A percentile compares a stretch with the other conserved stretches of the same genome.
These are phyloP conservation scores for Gracilaria gracilis DNA, from an alignment of 23 red algal genomes.

Conservation along the genomic window DNA sequence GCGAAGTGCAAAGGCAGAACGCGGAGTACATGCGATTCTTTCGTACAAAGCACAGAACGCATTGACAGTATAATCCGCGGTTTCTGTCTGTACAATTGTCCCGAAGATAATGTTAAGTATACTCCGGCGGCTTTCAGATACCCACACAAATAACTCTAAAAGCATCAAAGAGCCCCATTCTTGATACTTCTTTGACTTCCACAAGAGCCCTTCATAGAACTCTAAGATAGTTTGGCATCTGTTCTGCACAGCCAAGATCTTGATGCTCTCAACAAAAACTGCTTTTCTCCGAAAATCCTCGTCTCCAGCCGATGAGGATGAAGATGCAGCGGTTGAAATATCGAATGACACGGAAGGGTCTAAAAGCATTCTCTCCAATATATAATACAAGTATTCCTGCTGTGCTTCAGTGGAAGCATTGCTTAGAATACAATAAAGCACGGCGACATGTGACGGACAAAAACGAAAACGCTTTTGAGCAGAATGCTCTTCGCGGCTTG, in stretches of 20 bases:
- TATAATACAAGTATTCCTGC: conserved; percentile 29
- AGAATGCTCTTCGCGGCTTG: conserved; percentile 15
- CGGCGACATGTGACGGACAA: conserved; percentile 24
- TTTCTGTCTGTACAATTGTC: conserved; percentile 19
- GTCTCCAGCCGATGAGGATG: conserved; percentile 34
- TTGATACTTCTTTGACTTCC: conserved; percentile 27
- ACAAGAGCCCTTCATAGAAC: conserved; percentile 33
- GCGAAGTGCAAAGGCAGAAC: conserved; percentile 36
- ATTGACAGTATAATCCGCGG: neutral
- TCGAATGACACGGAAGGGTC: conserved; percentile 32
- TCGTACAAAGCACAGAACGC: conserved; percentile 39
- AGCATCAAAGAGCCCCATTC: conserved; percentile 44
- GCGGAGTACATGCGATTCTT: neutral
- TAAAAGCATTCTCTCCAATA: conserved; percentile 29
- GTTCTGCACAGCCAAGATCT: conserved; percentile 16
- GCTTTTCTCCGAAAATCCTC: conserved; percentile 29
- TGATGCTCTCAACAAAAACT: conserved; percentile 30
- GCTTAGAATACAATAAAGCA: conserved; percentile 31
- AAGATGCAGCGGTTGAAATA: conserved; percentile 40
- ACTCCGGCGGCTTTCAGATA: conserved; percentile 23
- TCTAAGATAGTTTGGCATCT: conserved; percentile 23
- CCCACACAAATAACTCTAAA: conserved; percentile 23
- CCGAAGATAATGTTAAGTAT: conserved; percentile 42
- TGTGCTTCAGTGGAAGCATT: conserved; percentile 17
- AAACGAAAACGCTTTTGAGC: conserved; percentile 23